Evolutionary conservation across 176 grass and related monocot genomes (phyloP).

Genomic region (Oryza glaberrima): DNA sequence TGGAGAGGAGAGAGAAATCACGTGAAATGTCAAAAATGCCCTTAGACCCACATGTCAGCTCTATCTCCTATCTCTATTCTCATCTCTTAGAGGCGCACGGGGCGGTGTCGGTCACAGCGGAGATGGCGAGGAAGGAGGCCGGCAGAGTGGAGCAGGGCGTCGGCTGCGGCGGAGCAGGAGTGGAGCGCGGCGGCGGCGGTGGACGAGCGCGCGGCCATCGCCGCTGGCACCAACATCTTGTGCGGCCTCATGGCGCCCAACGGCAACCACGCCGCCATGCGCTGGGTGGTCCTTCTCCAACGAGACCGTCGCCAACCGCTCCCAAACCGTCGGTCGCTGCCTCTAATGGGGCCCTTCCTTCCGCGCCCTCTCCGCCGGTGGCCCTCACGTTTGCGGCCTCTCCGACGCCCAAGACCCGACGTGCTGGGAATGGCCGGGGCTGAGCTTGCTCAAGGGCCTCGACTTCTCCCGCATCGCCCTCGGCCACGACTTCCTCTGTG

Average conservation of each 20-base stretch:
- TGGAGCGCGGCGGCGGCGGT: no score
- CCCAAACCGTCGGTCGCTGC: slow-evolving; percentile 34
- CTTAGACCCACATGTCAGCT: no score
- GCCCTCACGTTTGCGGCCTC: slow-evolving; percentile 72
- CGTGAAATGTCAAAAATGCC: no score
- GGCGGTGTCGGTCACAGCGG: no score
- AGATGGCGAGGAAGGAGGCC: no score
- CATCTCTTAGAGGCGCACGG: no score
- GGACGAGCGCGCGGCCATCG: slow-evolving; percentile 45
- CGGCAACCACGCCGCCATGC: slow-evolving; percentile 61
- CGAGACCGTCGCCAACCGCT: neutral
- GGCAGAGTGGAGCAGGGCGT: no score
- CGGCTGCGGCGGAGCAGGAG: no score
- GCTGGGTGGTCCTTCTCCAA: slow-evolving; percentile 75
- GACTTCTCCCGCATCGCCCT: slow-evolving; percentile 71
- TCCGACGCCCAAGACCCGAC: slow-evolving; percentile 29
- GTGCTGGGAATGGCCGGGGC: slow-evolving; percentile 74
- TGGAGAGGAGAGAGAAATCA: no score
- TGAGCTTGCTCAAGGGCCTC: slow-evolving; percentile 28
- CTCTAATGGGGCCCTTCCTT: slow-evolving; percentile 71
- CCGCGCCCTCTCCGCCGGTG: slow-evolving; percentile 56
- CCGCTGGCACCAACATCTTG: slow-evolving; percentile 65
- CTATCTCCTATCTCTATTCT: no score
- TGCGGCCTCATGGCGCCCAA: slow-evolving; percentile 57
- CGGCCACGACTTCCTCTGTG: slow-evolving; percentile 83